phyloP scores from a whole-genome alignment of 805 yeast species.

The Candida schatavii region DNA sequence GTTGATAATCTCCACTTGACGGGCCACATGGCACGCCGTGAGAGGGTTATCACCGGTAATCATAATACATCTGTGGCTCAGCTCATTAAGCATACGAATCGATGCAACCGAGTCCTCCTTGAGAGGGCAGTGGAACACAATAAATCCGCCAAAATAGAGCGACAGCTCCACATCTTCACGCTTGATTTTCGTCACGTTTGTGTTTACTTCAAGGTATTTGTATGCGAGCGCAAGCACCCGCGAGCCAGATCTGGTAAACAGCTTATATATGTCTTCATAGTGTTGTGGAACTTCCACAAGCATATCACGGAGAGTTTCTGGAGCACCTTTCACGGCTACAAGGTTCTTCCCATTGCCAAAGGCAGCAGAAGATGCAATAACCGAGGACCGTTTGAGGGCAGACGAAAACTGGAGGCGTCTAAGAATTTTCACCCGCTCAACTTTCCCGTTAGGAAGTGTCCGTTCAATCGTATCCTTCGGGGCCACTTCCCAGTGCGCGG shows the following conservation, averaged over 20 bases:
- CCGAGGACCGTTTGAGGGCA: conserved; percentile 90
- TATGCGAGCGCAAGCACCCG: conserved; percentile 95
- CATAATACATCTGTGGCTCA: conserved; percentile 95
- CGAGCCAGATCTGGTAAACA: conserved; percentile 92
- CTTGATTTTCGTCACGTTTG: conserved; percentile 51
- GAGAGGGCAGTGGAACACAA: conserved; percentile 96
- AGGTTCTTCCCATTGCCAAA: conserved; percentile 47
- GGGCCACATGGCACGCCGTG: conserved; percentile 97
- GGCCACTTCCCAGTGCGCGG: conserved; percentile 82
- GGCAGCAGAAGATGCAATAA: conserved; percentile 60
- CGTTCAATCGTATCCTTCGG: conserved; percentile 68
- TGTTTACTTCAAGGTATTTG: conserved; percentile 58
- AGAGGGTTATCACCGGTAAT: conserved; percentile 98
- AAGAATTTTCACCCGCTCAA: conserved; percentile 61
- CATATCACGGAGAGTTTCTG: conserved; percentile 88
- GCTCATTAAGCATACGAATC: conserved; percentile 87
- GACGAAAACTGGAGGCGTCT: conserved; percentile 98
- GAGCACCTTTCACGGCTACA: conserved; percentile 96
- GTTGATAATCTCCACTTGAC: conserved; percentile 83
- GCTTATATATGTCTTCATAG: conserved; percentile 83
- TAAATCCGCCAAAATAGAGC: conserved; percentile 83
- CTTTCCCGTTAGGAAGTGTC: conserved; percentile 21
- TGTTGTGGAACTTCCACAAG: conserved; percentile 64
- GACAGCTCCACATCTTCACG: conserved; percentile 77
- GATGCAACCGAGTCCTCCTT: conserved; percentile 90